These are phyloP conservation scores for Fusarium devonianum DNA, from an alignment of 2,329 filamentous ascomycete species.

Conservation along the genomic window DNA sequence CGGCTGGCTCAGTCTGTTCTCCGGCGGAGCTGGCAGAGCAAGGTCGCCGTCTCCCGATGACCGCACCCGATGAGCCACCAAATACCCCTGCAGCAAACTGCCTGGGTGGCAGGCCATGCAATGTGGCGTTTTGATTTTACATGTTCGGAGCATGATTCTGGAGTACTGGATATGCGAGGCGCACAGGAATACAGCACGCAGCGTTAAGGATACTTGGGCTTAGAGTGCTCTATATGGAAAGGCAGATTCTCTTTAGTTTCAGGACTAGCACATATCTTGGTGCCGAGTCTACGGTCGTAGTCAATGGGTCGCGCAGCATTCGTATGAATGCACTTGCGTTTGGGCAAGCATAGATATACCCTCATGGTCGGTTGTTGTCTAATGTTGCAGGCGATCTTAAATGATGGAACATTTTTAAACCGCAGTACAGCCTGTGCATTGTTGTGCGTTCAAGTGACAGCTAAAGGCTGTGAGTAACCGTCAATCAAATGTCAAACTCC, in stretches of 20 bases:
- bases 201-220: slow-evolving; percentile 12
- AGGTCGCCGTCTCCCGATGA: slow-evolving; percentile 41
- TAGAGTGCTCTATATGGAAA: slow-evolving; percentile 22
- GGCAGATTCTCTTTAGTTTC: slow-evolving; percentile 13
- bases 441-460: too few species aligned
- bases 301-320: slow-evolving; percentile 13
- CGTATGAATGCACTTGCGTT: slow-evolving; percentile 16
- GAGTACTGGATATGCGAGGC: slow-evolving; percentile 17
- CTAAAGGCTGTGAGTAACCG: too few species aligned
- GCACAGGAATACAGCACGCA: slow-evolving; percentile 24
- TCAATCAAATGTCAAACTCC: slow-evolving; percentile 3
- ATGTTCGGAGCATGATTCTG: slow-evolving; percentile 25
- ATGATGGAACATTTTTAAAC: slow-evolving; percentile 19
- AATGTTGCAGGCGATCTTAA: slow-evolving; percentile 18
- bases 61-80: slow-evolving; percentile 29
- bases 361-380: slow-evolving; percentile 24
- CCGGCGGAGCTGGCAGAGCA: slow-evolving; percentile 38
- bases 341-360: slow-evolving; percentile 30
- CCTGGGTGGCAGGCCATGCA: slow-evolving; percentile 9
- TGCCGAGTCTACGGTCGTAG: slow-evolving; percentile 13
- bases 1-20: slow-evolving; percentile 51
- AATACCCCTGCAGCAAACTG: slow-evolving; percentile 1
- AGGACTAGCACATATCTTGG: slow-evolving; percentile 2
- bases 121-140: slow-evolving; percentile 27
- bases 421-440: neutral